Evolutionary conservation across 169 alveolate genomes (phyloP).

Genomic region (Plasmodium vivax): DNA sequence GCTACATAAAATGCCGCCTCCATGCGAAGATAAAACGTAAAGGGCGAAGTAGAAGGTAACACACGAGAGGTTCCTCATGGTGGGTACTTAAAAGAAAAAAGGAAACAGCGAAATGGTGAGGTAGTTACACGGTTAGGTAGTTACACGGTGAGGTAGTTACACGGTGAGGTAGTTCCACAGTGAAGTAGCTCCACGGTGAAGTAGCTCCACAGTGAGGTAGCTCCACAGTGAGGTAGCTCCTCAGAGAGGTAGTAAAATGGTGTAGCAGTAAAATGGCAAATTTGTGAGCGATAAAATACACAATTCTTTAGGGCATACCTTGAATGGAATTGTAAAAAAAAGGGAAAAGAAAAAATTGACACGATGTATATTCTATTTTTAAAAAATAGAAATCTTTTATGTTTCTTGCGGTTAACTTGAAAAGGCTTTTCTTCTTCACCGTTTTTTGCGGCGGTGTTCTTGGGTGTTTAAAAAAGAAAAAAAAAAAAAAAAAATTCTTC

Average conservation of each 20-base stretch:
- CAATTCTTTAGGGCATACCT: background rate
- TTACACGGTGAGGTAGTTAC: background rate
- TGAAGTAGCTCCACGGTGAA: too few species aligned
- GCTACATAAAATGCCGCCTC: background rate
- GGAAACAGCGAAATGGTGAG: background rate
- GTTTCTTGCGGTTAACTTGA: background rate
- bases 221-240: too few species aligned
- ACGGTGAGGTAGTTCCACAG: too few species aligned
- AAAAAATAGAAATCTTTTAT: background rate
- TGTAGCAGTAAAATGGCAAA: background rate
- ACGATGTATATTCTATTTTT: background rate
- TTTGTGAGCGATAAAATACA: background rate
- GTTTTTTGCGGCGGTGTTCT: background rate
- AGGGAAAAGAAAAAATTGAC: background rate
- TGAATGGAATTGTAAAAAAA: background rate
- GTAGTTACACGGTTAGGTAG: background rate
- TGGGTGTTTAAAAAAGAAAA: background rate
- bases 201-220: too few species aligned
- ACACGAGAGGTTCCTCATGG: background rate
- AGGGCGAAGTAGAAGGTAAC: background rate
- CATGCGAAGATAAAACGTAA: background rate
- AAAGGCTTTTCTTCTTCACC: background rate
- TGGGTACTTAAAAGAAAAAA: background rate
- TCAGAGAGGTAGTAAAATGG: background rate
- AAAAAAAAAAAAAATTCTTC: background rate